Percentiles rank a stretch among this genome's conserved stretches.
Evolutionary conservation across 805 yeast species (phyloP).

Genomic region (Wickerhamiella kurtzmanii): DNA sequence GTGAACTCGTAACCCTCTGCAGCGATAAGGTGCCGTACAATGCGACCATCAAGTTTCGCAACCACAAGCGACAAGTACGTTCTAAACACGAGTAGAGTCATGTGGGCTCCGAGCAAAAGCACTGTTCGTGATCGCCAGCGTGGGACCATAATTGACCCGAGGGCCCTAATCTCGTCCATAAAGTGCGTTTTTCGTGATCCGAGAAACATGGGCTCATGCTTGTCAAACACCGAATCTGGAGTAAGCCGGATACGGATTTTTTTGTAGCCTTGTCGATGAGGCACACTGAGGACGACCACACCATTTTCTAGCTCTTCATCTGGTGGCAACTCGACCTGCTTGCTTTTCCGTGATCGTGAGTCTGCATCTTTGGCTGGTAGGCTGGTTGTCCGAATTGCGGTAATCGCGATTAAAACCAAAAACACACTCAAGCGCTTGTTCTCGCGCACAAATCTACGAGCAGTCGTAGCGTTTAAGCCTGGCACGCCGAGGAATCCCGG

Average conservation of each 20-base stretch:
- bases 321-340: neutral
- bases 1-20: conserved; percentile 63
- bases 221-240: conserved; percentile 10
- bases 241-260: conserved; percentile 7
- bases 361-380: neutral
- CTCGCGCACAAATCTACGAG: conserved; percentile 1
- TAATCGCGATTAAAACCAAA: neutral
- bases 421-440: neutral
- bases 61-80: conserved; percentile 79
- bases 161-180: conserved; percentile 55
- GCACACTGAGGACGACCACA: conserved; percentile 12
- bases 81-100: conserved; percentile 60
- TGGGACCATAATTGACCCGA: conserved; percentile 78
- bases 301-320: conserved; percentile 2
- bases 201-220: conserved; percentile 13
- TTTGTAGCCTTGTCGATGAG: conserved; percentile 9
- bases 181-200: conserved; percentile 40
- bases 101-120: conserved; percentile 51
- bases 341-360: neutral
- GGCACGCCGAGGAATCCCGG: neutral
- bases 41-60: conserved; percentile 83
- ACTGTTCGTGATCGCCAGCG: conserved; percentile 53
- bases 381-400: neutral
- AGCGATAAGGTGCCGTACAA: conserved; percentile 76
- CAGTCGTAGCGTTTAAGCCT: neutral